Evolutionary conservation across 2,329 filamentous ascomycete species (phyloP), one percentile per base, ranked within the genome.

Genomic region (Stachybotrys chartarum): DNA sequence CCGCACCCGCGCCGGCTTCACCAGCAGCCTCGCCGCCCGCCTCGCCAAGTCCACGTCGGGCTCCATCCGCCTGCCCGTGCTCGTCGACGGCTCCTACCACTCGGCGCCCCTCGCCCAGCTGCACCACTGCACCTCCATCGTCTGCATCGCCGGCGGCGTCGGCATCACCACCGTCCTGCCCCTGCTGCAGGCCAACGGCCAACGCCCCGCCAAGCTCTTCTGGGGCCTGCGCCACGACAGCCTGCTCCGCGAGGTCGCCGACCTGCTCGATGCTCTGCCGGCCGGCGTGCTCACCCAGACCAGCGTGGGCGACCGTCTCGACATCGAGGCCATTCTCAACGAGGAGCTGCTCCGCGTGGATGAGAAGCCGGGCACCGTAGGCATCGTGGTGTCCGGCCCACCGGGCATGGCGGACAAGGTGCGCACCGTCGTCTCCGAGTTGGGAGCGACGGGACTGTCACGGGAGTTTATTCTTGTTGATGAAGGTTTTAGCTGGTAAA

Each of bases 91-190:
- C 0, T 61, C 70, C n/a, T 61, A 68, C 59, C 57, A 64, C 42
- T 58, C 61, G 44, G 60, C 58, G 31, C 61, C 49, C 4, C 47
- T 54, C 7, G 51, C 58, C 3, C 58, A 65, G 17, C 56, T 70
- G 6, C 53, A 58, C 1, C 58, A 62, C 8, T 69, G 66, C 57
- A 59, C 58, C 0, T 61, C 57, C 3, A 44, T 69, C 2, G n/a
- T 71, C 0, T 65, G 61, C 47, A 63, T 71, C 10, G 67, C 67
- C 1, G 69, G 70, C 12, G 69, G 68, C 6, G 66, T 70, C 0
- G 68, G 67, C 17, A 62, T 72, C 11, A 68, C 65, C 3, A 65
- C 65, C 7, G 58, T 68, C 14, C 56, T 72, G 14, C 64, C 69
- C 2, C 55, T 63, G 16, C 59, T 68, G 5, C 58, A 59, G 3